Percentiles rank a stretch among this genome's conserved stretches.
phyloP scores from a whole-genome alignment of 2,329 filamentous ascomycete species.

The Plectosphaerella plurivora region DNA sequence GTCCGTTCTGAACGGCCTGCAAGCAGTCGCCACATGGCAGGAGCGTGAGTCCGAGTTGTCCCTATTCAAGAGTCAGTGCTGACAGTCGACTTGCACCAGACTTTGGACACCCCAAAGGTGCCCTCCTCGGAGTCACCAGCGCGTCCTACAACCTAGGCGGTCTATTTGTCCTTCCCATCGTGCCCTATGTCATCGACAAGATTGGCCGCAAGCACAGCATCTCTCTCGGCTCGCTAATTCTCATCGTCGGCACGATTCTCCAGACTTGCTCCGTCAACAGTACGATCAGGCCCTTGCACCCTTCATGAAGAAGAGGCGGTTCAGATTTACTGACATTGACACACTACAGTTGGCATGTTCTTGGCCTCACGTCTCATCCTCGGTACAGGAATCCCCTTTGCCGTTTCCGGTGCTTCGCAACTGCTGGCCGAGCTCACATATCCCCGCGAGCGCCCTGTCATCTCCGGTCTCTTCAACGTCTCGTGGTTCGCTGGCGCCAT shows the following conservation, averaged over 20 bases:
- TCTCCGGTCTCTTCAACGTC: slow-evolving; percentile 49
- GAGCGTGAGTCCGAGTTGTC: slow-evolving; percentile 14
- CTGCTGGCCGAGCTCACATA: slow-evolving; percentile 48
- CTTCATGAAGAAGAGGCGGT: background rate
- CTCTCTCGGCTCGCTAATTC: slow-evolving; percentile 22
- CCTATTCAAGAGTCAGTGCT: background rate
- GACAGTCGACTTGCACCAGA: slow-evolving; percentile 3
- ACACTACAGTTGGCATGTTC: slow-evolving; percentile 35
- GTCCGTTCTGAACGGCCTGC: slow-evolving; percentile 43
- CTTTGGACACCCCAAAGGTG: slow-evolving; percentile 25
- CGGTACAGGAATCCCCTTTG: slow-evolving; percentile 45
- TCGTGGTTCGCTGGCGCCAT: slow-evolving; percentile 40
- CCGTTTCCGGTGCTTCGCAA: slow-evolving; percentile 44
- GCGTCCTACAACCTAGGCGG: slow-evolving; percentile 47
- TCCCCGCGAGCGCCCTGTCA: slow-evolving; percentile 44
- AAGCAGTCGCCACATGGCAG: slow-evolving; percentile 34
- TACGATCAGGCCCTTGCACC: slow-evolving; percentile 10
- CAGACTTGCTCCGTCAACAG: slow-evolving; percentile 21
- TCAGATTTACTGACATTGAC: slow-evolving; percentile 12
- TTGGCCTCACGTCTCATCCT: slow-evolving; percentile 46
- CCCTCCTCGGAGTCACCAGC: slow-evolving; percentile 24
- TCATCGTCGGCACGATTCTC: slow-evolving; percentile 23
- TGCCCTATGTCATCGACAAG: slow-evolving; percentile 22
- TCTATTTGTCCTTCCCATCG: slow-evolving; percentile 19
- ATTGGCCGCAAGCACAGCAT: slow-evolving; percentile 25